Percentiles rank a stretch among this genome's conserved stretches.
These are phyloP conservation scores for Eucalyptus pauciflora DNA, from an alignment of 345 rosid genomes.

Conservation along the genomic window DNA sequence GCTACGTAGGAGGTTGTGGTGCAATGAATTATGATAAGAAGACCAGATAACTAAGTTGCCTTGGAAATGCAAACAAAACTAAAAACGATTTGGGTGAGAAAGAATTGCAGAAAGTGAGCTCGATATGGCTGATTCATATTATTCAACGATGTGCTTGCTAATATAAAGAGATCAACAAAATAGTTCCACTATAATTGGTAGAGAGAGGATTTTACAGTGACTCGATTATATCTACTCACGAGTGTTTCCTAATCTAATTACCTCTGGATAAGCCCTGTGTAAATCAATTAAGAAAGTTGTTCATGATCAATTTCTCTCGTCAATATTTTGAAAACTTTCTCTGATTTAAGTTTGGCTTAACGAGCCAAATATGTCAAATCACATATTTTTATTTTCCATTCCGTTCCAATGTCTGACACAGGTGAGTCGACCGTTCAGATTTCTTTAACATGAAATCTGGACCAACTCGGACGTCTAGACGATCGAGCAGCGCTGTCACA, in stretches of 20 bases:
- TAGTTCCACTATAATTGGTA: not conserved
- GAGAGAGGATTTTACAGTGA: fast-evolving
- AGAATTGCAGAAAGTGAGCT: not conserved
- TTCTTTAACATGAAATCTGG: not conserved
- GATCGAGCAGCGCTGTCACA: not conserved
- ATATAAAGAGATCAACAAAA: not conserved
- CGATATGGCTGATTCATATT: not conserved
- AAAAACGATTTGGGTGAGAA: not conserved
- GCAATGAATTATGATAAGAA: not conserved
- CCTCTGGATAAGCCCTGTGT: not conserved
- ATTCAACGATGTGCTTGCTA: not conserved
- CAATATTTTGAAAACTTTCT: not conserved
- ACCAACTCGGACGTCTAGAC: not conserved
- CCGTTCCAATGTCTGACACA: fast-evolving
- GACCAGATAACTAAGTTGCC: not conserved
- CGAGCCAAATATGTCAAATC: not conserved
- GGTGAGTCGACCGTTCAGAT: not conserved
- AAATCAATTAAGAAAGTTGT: not conserved
- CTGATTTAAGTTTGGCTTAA: not conserved
- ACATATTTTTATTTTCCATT: not conserved
- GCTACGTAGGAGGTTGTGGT: not conserved
- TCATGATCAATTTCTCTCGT: not conserved
- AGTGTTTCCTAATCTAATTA: not conserved
- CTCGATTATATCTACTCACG: not conserved
- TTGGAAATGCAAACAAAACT: not conserved